These are phyloP conservation scores for Pestalotiopsis sp. DNA, from an alignment of 2,329 filamentous ascomycete species.

Conservation along the genomic window DNA sequence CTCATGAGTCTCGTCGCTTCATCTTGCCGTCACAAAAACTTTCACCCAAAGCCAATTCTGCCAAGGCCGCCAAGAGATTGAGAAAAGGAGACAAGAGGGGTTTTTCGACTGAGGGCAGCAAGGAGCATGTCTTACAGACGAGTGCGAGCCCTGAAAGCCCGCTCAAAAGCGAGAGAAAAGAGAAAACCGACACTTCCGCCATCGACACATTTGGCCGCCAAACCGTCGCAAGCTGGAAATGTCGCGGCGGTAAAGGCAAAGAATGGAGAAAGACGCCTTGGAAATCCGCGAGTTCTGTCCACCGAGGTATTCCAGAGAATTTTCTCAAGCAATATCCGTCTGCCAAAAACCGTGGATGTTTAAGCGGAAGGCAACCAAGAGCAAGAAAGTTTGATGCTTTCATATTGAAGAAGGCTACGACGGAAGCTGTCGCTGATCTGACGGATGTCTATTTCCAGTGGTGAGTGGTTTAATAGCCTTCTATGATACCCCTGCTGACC, in stretches of 20 bases:
- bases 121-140: background rate
- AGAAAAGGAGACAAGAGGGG: no score
- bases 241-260: background rate
- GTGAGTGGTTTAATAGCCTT: background rate
- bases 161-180: background rate
- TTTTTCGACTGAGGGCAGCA: no score
- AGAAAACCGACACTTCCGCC: background rate
- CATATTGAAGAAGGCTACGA: background rate
- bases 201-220: background rate
- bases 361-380: background rate
- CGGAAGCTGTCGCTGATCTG: background rate
- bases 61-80: no score
- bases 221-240: background rate
- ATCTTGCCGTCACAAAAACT: no score
- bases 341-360: background rate
- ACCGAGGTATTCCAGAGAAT: background rate
- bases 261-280: background rate
- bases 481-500: background rate
- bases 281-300: background rate
- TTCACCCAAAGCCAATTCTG: no score
- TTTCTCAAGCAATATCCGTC: background rate
- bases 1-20: no score
- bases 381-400: background rate
- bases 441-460: background rate
- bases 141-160: background rate